Conservation (phyloP, 2,329 filamentous ascomycete species). For the Eurotiales sp. region DNA sequence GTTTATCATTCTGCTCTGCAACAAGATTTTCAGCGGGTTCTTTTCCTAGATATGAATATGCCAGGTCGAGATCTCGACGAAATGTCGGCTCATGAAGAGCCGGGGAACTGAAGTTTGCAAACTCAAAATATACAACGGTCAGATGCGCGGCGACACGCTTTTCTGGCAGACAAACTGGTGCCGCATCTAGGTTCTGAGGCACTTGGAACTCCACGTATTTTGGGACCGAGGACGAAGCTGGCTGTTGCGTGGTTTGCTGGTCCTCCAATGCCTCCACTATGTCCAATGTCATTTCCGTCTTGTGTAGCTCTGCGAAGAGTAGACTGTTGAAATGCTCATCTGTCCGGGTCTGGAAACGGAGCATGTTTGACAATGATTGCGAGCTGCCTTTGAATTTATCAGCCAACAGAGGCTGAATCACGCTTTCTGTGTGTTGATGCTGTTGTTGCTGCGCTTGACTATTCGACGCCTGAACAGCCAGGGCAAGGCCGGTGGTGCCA, state of each 20-base stretch:
- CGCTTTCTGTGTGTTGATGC: not conserved
- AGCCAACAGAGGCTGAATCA: not conserved
- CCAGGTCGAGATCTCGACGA: not conserved
- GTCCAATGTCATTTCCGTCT: not conserved
- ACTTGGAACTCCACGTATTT: not conserved
- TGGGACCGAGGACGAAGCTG: not conserved
- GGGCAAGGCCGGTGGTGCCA: not conserved
- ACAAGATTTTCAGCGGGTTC: not conserved
- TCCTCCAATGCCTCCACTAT: not conserved
- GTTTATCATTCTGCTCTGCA: not conserved
- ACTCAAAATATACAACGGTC: not conserved
- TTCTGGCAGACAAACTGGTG: not conserved
- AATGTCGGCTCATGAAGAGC: not conserved
- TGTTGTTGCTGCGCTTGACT: not conserved
- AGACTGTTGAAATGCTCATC: not conserved
- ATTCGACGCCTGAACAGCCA: no score
- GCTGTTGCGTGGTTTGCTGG: not conserved
- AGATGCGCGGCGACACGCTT: not conserved
- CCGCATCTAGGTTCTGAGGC: not conserved
- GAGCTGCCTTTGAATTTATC: not conserved
- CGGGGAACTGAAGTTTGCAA: not conserved
- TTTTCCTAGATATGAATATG: not conserved
- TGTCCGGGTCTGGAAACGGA: not conserved
- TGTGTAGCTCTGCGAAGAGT: slow-evolving; percentile 1
- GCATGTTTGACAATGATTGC: not conserved